Base-by-base conservation (phyloP, 139 green algal species). In the Eudorina sp. region DNA sequence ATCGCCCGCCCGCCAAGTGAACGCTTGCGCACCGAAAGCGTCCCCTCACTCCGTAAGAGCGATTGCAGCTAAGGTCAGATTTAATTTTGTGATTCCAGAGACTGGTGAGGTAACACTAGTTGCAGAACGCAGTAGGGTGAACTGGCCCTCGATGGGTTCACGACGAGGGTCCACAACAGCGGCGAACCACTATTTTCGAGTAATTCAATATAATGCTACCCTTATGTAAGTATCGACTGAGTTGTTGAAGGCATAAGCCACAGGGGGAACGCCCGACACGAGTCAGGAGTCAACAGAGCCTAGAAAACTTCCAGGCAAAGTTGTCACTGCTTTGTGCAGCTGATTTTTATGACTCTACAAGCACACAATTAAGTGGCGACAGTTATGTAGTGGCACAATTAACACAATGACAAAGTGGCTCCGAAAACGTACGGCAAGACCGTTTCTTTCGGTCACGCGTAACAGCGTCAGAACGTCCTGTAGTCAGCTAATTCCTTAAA, bases 21-120 rank as follows among this genome's bases (percentile, higher is more conserved):
- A 48, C 66, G n/a, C 66, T 75, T 31, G 66, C 66, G 64, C 64
- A 43, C 64, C 64, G 64, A 75, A 19, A 34, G 66, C 66, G 66
- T 75, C 66, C 62, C 38, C 11, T 31, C 27, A 72, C 62, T 25
- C 62, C 62, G 62, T 72, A 34, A 72, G 19, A 29, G 62, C 23
- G 62, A 25, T 19, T 40, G 31, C 16, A 72, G 23, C 62, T 72
- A 72, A 11, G 31, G 31, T 29, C 38, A 19, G 38, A 72, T 72
- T 40, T 36, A 72, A 36, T 31, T 72, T 72, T 34, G 38, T 72
- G 38, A 72, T 11, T 5, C 1, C 6, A 72, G 2, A 40, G 62
- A 36, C 27, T 72, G 62, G 3, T 9, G 62, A 72, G 62, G 62
- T 72, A 72, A 72, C 62, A 72, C 13, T 34, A 16, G 62, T 29